Conservation (phyloP, 306 rosid genomes). For the Betula pendula region DNA sequence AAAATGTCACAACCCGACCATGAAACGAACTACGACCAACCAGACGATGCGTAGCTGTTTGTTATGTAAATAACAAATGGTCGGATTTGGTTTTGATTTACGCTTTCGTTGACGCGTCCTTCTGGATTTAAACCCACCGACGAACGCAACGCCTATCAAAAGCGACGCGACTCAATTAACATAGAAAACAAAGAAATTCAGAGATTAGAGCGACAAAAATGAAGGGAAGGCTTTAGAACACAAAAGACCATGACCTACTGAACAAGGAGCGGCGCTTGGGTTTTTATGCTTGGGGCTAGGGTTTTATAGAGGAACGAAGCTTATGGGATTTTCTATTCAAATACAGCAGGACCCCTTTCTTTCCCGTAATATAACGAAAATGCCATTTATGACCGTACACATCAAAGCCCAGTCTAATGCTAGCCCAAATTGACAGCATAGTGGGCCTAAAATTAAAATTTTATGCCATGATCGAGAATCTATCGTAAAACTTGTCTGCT, state of each 20-base stretch:
- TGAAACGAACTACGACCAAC: slow-evolving; percentile 33
- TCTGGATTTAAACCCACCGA: slow-evolving; percentile 44
- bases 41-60: slow-evolving; percentile 26
- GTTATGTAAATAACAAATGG: neutral
- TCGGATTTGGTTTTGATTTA: slow-evolving; percentile 44
- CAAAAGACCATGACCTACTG: too few relatives aligned
- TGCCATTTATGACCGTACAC: neutral
- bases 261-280: neutral
- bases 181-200: accelerated
- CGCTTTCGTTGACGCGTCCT: slow-evolving; percentile 93
- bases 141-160: slow-evolving; percentile 93
- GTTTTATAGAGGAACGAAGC: neutral
- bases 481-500: too few relatives aligned
- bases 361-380: neutral
- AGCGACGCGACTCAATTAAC: slow-evolving; percentile 36
- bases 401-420: neutral
- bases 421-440: neutral
- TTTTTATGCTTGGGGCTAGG: neutral
- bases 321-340: neutral
- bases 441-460: neutral
- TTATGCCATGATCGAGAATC: too few relatives aligned
- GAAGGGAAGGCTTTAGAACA: neutral
- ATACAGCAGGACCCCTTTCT: neutral
- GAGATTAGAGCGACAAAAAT: too few relatives aligned
- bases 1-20: slow-evolving; percentile 45